Evolutionary conservation across 306 rosid genomes (phyloP).

Genomic region (Cucurbita ficifolia): DNA sequence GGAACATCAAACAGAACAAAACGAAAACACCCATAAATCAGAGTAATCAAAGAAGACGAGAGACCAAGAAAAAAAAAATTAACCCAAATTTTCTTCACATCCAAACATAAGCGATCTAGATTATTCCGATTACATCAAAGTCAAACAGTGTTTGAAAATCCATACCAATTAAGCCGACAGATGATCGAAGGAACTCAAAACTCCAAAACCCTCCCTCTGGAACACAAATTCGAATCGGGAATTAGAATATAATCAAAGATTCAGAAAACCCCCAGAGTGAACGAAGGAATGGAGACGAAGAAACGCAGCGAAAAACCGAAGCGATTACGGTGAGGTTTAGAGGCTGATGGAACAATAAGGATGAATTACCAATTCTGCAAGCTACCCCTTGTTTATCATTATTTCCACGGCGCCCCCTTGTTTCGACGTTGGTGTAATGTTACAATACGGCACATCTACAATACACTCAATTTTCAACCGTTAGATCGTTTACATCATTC

Average conservation of each 20-base stretch:
- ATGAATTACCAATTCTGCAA: background rate
- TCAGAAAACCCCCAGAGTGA: background rate
- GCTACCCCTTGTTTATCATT: background rate
- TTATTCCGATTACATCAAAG: background rate
- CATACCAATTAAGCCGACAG: background rate
- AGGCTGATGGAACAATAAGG: background rate
- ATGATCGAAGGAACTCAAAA: background rate
- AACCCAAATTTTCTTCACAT: background rate
- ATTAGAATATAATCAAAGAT: background rate
- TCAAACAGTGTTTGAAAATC: background rate
- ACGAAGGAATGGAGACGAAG: background rate
- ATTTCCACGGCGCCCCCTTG: slow-evolving; percentile 15
- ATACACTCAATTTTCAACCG: background rate
- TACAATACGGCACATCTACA: background rate
- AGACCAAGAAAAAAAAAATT: background rate
- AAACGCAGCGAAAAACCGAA: background rate
- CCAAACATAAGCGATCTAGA: background rate
- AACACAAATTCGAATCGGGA: background rate
- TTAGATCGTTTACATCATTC: background rate
- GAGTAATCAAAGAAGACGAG: background rate
- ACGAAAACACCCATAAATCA: background rate
- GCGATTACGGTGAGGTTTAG: background rate
- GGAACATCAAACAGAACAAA: background rate
- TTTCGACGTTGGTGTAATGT: background rate
- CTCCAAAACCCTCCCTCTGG: background rate